Conservation (phyloP, 2,329 filamentous ascomycete species). For the Penicillium sp. region DNA sequence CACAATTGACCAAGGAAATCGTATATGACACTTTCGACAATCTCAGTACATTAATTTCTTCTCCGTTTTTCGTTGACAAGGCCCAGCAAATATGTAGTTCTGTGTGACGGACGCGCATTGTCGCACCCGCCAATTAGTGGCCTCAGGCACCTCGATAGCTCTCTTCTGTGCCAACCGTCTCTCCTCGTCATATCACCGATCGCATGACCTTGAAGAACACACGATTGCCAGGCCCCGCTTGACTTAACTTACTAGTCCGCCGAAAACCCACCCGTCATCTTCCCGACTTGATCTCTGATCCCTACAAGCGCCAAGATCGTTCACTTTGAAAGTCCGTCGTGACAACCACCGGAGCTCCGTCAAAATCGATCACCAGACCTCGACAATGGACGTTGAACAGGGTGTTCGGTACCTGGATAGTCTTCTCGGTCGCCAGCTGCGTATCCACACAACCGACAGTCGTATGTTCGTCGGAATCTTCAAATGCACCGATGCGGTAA, state of each 20-base stretch:
- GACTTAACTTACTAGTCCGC: neutral
- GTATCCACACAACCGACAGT: constrained; percentile 75
- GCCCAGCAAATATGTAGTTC: neutral
- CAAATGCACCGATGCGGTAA: constrained; percentile 90
- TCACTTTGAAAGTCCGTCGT: neutral
- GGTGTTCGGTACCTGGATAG: constrained; percentile 48
- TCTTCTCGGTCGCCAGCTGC: constrained; percentile 74
- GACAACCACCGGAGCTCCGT: neutral
- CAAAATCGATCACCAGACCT: constrained; percentile 1
- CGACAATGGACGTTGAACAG: constrained; percentile 36
- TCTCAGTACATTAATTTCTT: neutral
- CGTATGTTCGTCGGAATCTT: constrained; percentile 87
- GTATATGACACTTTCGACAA: neutral
- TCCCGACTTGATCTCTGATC: neutral
- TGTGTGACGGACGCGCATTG: neutral
- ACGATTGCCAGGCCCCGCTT: neutral
- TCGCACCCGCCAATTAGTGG: neutral
- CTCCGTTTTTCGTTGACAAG: no score
- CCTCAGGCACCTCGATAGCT: constrained; percentile 6
- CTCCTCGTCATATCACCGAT: neutral
- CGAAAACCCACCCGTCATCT: neutral
- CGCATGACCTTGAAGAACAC: neutral
- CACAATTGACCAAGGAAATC: neutral
- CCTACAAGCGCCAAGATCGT: neutral
- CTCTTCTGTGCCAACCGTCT: neutral